Evolutionary conservation across 331 rosid genomes (phyloP), one percentile per base, ranked within the genome.

Genomic region (Telfairia occidentalis): DNA sequence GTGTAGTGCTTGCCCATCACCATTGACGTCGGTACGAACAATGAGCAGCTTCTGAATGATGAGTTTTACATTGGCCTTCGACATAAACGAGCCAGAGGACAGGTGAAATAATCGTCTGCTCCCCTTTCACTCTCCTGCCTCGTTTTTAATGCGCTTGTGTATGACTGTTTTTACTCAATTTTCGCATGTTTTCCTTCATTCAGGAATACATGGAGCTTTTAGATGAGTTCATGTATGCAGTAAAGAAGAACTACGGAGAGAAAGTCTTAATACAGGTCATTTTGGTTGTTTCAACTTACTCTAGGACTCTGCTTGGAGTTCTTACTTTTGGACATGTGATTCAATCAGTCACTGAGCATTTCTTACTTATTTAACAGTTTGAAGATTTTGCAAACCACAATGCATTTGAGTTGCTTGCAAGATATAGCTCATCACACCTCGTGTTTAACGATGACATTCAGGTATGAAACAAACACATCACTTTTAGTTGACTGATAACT

Each of bases 361-460:
- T 55, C 49, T 49, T 65, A 67, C 82, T 21, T 5, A 23, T 80
- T 79, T 9, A 45, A 70, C 85, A 94, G 98, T 94, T 89, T 70
- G 97, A 94, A 82, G 98, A 94, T 83, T 94, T 94, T 79, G 98
- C 96, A 34, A 94, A 94, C 83, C 98, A 91, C 97, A 94, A 94
- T 42, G 98, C 98, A 43, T 94, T 94, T 65, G 98, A 91, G 83
- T 84, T 94, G 87, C 96, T 94, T 29, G 78, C 92, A 18, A 86
- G 84, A 84, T 94, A 91, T 79, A 86, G 98, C 72, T 84, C 89
- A 55, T 89, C 90, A 32, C 91, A 94, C 84, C 97, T 94, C 1
- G 97, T 94, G 72, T 91, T 94, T 85, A 94, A 94, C 35, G 98
- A 94, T 13, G 97, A 94, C 81, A 94, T 94, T 58, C 98, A 94